A percentile compares a stretch with the other conserved stretches of the same genome.
phyloP scores from a whole-genome alignment of 129 eudicot genomes.

The Flaveria ramosissima region DNA sequence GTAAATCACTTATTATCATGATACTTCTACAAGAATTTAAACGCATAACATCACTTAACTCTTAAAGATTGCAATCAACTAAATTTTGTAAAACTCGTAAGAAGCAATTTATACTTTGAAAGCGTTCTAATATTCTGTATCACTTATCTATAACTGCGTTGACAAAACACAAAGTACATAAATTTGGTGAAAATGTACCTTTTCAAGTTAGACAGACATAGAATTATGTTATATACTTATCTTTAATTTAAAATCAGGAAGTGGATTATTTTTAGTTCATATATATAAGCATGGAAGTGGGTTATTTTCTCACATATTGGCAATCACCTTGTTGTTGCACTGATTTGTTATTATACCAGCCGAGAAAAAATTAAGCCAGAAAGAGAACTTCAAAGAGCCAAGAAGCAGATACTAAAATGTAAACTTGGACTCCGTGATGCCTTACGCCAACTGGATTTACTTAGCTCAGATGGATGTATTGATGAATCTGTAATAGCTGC shows the following conservation, averaged over 20 bases:
- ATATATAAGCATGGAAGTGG: not conserved
- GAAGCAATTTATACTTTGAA: not conserved
- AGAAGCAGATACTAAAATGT: slow-evolving; percentile 78
- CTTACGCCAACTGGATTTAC: slow-evolving; percentile 76
- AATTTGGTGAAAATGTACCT: slow-evolving; percentile 13
- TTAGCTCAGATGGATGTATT: slow-evolving; percentile 82
- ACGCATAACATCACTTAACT: not conserved
- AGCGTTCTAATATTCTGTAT: slow-evolving; percentile 1
- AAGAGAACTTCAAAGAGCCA: slow-evolving; percentile 88
- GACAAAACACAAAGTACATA: slow-evolving; percentile 1
- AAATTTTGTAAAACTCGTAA: not conserved
- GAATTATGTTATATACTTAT: not conserved
- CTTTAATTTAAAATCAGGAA: not conserved
- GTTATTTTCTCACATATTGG: slow-evolving; percentile 1
- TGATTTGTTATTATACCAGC: slow-evolving; percentile 42
- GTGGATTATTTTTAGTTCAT: slow-evolving; percentile 1
- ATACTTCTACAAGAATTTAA: not conserved
- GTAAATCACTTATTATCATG: not conserved
- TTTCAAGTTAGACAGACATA: slow-evolving; percentile 4
- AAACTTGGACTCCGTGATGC: slow-evolving; percentile 95
- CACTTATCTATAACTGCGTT: slow-evolving; percentile 1
- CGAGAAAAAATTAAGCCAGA: slow-evolving; percentile 94
- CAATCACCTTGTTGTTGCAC: slow-evolving; percentile 12
- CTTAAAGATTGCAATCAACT: not conserved
- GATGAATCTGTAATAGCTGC: slow-evolving; percentile 76